phyloP scores from a whole-genome alignment of 2,329 filamentous ascomycete species.

The Ascomycota sp. region DNA sequence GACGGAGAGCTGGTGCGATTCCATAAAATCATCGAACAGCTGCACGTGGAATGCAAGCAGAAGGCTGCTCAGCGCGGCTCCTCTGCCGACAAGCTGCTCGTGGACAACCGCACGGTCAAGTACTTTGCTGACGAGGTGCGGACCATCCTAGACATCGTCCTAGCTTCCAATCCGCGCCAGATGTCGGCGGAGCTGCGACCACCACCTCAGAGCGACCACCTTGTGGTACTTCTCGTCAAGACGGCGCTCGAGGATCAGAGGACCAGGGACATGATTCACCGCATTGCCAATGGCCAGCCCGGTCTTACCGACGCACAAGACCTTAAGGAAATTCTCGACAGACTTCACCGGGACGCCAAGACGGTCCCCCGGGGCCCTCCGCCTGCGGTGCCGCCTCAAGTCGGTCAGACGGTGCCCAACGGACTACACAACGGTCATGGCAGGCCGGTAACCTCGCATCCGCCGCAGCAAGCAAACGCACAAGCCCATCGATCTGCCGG shows the following conservation, averaged over 20 bases:
- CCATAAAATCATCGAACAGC: conserved; percentile 61
- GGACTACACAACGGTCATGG: conserved; percentile 12
- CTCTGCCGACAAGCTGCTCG: conserved; percentile 31
- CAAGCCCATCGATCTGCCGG: conserved; percentile 41
- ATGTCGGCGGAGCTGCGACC: conserved; percentile 30
- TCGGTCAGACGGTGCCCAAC: conserved; percentile 13
- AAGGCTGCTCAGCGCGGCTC: conserved; percentile 29
- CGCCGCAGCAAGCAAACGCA: conserved; percentile 14
- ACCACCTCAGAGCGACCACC: conserved; percentile 30
- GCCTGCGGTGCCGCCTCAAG: conserved; percentile 8
- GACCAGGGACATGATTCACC: conserved; percentile 28
- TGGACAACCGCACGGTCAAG: conserved; percentile 34
- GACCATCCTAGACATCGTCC: conserved; percentile 35
- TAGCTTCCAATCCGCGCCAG: conserved; percentile 36
- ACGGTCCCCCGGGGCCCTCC: conserved; percentile 10
- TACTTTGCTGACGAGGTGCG: conserved; percentile 40
- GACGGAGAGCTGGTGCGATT: conserved; percentile 54
- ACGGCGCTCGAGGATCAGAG: conserved; percentile 31
- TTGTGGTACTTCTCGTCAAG: conserved; percentile 36
- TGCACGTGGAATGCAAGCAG: conserved; percentile 39
- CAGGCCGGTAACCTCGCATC: conserved; percentile 4
- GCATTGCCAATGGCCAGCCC: conserved; percentile 30
- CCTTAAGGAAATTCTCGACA: conserved; percentile 30
- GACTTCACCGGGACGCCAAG: conserved; percentile 22
- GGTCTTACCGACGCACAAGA: conserved; percentile 31